Base-by-base conservation (phyloP, 2,329 filamentous ascomycete genomes). In the Sclerotinia minor region DNA sequence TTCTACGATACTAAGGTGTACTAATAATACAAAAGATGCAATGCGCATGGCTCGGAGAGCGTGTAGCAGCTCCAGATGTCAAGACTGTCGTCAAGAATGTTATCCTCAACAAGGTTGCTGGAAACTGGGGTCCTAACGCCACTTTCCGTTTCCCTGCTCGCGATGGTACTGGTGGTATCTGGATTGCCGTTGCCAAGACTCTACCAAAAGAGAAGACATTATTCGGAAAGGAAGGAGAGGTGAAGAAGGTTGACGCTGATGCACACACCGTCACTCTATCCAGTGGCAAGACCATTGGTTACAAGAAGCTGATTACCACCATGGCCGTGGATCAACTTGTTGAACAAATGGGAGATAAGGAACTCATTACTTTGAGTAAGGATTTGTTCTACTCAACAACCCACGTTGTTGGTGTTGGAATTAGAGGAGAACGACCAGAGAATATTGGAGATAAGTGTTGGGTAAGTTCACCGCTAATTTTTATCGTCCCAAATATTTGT, bases 361-460 rank as follows among this genome's bases (percentile, higher is more conserved):
- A 96, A 81, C 86, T 98, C 72, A 83, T 93, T 72, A 85, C 82
- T 72, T 85, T 96, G 74, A 92, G 89, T 84, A 97, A 97, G 86
- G 90, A 89, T 70, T 89, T 99, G 68, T 98, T 89, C 87, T 99
- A 96, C 86, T 97, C 94, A 65, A 94, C 91, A 75, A 99, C 95
- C 67, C 95, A 99, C 82, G 94, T 99, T 76, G 91, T 99, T 75
- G 95, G 95, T 81, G 92, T 99, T 72, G 95, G 95, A 82, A 85
- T 99, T 77, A 92, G 95, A 78, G 95, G 95, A 73, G 86, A 85
- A 76, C 92, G 95, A 74, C 95, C 95, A 50, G 93, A 97, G 80
- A 91, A 92, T 78, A 99, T 99, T 75, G 95, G 95, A 73, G 95
- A 99, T 84, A 99, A 98, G 87, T 99, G 95, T 89, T 99, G 95